Evolutionary conservation across 2,329 filamentous ascomycete genomes (phyloP), one percentile per base, ranked within the genome.

Genomic region (Talaromyces sp.): DNA sequence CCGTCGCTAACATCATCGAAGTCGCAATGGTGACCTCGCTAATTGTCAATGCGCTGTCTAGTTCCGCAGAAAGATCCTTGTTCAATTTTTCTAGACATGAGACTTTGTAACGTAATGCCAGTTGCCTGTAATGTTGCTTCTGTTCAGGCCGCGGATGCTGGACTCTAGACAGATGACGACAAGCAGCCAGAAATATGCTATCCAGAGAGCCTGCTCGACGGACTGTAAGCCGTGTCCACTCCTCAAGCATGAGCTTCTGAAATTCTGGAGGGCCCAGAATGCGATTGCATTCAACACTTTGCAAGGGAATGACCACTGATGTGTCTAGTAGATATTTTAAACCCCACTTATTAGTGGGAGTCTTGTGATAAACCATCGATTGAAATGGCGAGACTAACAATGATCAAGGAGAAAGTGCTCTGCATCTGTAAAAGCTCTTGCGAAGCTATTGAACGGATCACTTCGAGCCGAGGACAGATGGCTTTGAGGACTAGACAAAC

Each of bases 391-490:
- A 56, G 31, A 61, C 59, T 5, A 35, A 61, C 59, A 61, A 46
- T 55, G 54, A 33, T 42, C 21, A 35, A 61, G 54, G 37, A 61
- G 59, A 56, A 56, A 61, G n/a, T 44, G 23, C 48, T 61, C 59
- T 7, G 12, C 39, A 3, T 7, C 9, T 8, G 16, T 56, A 14
- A 61, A 56, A 18, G 35, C n/a, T 14, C 59, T 42, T 25, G 37
- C 50, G 3, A 52, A 25, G 37, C 59, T 56, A 5, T 25, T 39
- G 18, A 61, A 61, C 28, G 58, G 58, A 61, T 55, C 46, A 31
- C 11, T 54, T 18, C 58, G 46, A 28, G 31, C 23, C 9, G 37
- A 61, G 33, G 58, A 28, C 37, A 61, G 28, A 25, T 33, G 48
- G 33, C 31, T 54, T 35, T 44, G 8, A 39, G 58, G 58, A 31